Evolutionary conservation across 441 rosid genomes (phyloP), one percentile per base, ranked within the genome.

Genomic region (Sinapis alba): DNA sequence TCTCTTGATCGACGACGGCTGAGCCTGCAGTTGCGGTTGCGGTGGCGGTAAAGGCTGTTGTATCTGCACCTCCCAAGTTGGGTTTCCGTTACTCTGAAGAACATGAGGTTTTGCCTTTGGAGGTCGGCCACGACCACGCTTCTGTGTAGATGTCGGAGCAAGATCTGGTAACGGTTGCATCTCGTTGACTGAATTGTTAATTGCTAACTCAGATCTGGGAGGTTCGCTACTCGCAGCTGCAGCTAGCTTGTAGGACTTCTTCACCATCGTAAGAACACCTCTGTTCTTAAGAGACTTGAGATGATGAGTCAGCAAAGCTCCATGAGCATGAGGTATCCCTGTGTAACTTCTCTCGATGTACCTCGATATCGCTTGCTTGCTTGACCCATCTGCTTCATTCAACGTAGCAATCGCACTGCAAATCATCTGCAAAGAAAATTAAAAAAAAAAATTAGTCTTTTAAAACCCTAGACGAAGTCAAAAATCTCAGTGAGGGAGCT

Each of bases 341-440:
- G 85, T 13, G 83, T 83, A 86, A 6, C 45, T 75, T 65, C 75
- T 73, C 80, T 90, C 93, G 28, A 92, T 89, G 79, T 83, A 90
- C 83, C 88, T 90, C 4, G 88, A 75, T 53, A 92, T 94, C 0
- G 98, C 96, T 72, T 85, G 79, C 84, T 85, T 94, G 78, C 97
- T 92, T 65, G 98, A 94, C 16, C 98, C 99, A 4, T 88, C 88
- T 12, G 79, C 81, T 61, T 92, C 97, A 51, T 87, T 90, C 76
- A 90, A 79, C 51, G 92, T 88, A 53, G 83, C 68, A 41, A 94
- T 88, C 74, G 98, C 99, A n/a, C 85, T 73, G 9, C 58, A 81
- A 45, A 94, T 89, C 94, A 94, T 92, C 97, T 93, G 61, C 11
- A 3, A 2, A 12, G 27, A 7, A 21, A 58, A 7, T 1, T 4